These are phyloP conservation scores for Histomonas meleagridis DNA, from an alignment of 208 protist species.

Conservation along the genomic window DNA sequence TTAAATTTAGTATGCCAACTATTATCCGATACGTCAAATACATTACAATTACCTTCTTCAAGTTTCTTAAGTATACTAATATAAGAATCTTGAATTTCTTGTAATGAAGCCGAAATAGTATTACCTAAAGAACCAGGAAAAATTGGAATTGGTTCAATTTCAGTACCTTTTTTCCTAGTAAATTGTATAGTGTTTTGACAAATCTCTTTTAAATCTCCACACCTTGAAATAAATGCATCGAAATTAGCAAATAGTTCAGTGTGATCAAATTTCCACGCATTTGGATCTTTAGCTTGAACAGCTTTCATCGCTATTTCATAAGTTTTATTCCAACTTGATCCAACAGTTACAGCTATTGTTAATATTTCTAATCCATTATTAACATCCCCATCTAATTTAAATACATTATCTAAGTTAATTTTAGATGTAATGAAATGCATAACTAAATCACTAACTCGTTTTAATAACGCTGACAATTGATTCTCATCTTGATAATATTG, in stretches of 20 bases:
- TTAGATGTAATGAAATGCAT: slow-evolving; percentile 35
- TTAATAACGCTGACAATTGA: background rate
- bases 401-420: slow-evolving; percentile 15
- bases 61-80: background rate
- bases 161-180: background rate
- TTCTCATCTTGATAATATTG: slow-evolving; percentile 33
- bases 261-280: slow-evolving; percentile 35
- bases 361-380: slow-evolving; percentile 16
- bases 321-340: background rate
- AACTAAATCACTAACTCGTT: slow-evolving; percentile 24
- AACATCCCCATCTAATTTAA: background rate
- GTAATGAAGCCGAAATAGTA: background rate
- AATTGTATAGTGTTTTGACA: slow-evolving; percentile 34
- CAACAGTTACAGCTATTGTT: slow-evolving; percentile 27
- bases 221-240: slow-evolving; percentile 28
- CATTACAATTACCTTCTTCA: background rate
- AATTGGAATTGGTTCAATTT: slow-evolving; percentile 25
- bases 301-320: slow-evolving; percentile 18
- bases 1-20: slow-evolving; percentile 1
- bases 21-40: background rate
- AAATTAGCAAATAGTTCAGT: slow-evolving; percentile 27
- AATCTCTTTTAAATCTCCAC: slow-evolving; percentile 33
- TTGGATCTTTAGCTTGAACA: slow-evolving; percentile 5
- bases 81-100: slow-evolving; percentile 34
- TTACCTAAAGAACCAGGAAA: slow-evolving; percentile 1